phyloP scores from a whole-genome alignment of 345 rosid genomes.

The Pistacia vera region DNA sequence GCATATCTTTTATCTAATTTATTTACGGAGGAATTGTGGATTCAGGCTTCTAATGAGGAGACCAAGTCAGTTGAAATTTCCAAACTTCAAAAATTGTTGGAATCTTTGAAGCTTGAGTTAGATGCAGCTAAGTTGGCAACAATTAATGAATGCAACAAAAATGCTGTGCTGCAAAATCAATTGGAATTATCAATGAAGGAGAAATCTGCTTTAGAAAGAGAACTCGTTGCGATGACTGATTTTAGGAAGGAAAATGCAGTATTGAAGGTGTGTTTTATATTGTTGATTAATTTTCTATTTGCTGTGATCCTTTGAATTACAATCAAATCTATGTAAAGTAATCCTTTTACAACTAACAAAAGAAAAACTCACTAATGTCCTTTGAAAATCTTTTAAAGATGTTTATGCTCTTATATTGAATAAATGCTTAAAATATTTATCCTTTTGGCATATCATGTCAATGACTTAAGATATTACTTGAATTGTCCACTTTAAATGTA shows the following conservation, averaged over 20 bases:
- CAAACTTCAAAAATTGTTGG: constrained; percentile 70
- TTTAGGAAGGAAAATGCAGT: constrained; percentile 68
- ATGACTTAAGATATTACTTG: too few species aligned
- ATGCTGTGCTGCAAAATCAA: constrained; percentile 82
- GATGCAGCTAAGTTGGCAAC: constrained; percentile 94
- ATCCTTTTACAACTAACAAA: too few species aligned
- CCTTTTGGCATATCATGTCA: too few species aligned
- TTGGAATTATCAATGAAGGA: constrained; percentile 70
- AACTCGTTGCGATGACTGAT: constrained; percentile 60
- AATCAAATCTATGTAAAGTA: too few species aligned
- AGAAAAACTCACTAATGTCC: too few species aligned
- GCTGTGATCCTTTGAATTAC: neutral
- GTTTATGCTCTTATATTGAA: too few species aligned
- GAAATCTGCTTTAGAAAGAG: constrained; percentile 77
- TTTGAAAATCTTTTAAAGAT: too few species aligned
- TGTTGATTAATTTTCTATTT: constrained; percentile 3
- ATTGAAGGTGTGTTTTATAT: constrained; percentile 58
- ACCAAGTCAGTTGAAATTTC: constrained; percentile 71
- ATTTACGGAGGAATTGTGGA: constrained; percentile 13
- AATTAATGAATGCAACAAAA: constrained; percentile 85
- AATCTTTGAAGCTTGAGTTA: constrained; percentile 78
- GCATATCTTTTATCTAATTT: neutral
- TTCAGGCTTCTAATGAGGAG: constrained; percentile 85
- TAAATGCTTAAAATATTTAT: too few species aligned
- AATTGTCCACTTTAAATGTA: too few species aligned